phyloP scores from a whole-genome alignment of 2,329 filamentous ascomycete species.

The Bipolaris gigantea region DNA sequence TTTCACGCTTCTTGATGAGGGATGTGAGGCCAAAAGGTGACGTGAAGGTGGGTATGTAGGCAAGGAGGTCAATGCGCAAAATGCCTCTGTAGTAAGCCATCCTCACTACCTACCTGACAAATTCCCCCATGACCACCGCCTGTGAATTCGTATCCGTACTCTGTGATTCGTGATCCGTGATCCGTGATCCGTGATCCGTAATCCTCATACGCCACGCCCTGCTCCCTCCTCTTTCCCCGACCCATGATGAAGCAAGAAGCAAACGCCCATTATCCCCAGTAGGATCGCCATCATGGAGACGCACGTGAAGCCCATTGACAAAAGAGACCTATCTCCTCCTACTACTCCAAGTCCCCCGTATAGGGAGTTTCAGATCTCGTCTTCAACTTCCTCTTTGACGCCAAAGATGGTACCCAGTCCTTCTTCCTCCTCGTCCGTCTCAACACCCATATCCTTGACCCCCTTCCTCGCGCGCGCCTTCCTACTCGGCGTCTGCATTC shows the following conservation, averaged over 20 bases:
- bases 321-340: neutral
- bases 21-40: neutral
- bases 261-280: neutral
- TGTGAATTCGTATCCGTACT: neutral
- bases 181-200: too few species aligned
- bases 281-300: too few species aligned
- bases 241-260: neutral
- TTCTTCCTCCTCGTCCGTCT: neutral
- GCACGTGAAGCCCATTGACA: neutral
- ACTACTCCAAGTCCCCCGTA: too few species aligned
- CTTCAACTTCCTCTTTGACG: conserved; percentile 6
- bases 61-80: neutral
- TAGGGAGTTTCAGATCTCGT: neutral
- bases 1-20: too few species aligned
- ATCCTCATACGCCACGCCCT: neutral
- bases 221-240: neutral
- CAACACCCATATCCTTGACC: neutral
- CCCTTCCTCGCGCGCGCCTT: conserved; percentile 9
- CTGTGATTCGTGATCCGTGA: too few species aligned
- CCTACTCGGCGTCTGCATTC: too few species aligned
- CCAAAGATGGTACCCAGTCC: neutral
- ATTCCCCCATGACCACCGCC: neutral
- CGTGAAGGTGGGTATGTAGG: neutral
- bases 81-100: too few species aligned
- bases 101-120: neutral